Conservation (phyloP, 495 filamentous ascomycete species). For the Neurospora tetraspora region DNA sequence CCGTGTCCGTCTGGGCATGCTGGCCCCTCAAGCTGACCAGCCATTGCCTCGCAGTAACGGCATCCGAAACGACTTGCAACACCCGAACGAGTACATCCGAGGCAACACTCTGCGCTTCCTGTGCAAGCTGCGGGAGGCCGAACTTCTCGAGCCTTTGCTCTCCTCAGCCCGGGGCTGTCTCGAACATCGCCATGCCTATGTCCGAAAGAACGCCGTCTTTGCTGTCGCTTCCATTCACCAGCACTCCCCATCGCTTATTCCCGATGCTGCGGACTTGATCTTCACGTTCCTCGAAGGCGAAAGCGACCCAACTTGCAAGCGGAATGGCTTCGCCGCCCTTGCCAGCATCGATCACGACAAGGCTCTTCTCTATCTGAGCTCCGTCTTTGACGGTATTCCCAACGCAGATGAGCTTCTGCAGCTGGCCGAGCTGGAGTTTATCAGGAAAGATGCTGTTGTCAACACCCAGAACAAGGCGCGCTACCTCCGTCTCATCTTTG, state of each 20-base stretch:
- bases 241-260: constrained; percentile 85
- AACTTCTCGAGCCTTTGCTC: constrained; percentile 91
- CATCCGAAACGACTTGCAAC: constrained; percentile 93
- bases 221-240: constrained; percentile 88
- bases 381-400: constrained; percentile 87
- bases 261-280: constrained; percentile 90
- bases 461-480: constrained; percentile 91
- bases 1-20: neutral
- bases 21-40: constrained; percentile 7
- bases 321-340: constrained; percentile 92
- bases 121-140: constrained; percentile 89
- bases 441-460: constrained; percentile 91
- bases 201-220: constrained; percentile 95
- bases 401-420: constrained; percentile 93
- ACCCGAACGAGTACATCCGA: constrained; percentile 95
- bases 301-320: constrained; percentile 92
- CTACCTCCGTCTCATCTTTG: constrained; percentile 92
- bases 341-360: constrained; percentile 87
- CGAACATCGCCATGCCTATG: constrained; percentile 93
- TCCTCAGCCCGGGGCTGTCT: constrained; percentile 86
- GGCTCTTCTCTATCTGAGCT: constrained; percentile 77
- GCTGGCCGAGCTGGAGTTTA: constrained; percentile 90
- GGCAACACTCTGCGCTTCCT: constrained; percentile 95
- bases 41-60: constrained; percentile 58
- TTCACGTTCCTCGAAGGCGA: constrained; percentile 83